Conservation (phyloP, 768 basidiomycete species). For the Boletus rubroflammeus region DNA sequence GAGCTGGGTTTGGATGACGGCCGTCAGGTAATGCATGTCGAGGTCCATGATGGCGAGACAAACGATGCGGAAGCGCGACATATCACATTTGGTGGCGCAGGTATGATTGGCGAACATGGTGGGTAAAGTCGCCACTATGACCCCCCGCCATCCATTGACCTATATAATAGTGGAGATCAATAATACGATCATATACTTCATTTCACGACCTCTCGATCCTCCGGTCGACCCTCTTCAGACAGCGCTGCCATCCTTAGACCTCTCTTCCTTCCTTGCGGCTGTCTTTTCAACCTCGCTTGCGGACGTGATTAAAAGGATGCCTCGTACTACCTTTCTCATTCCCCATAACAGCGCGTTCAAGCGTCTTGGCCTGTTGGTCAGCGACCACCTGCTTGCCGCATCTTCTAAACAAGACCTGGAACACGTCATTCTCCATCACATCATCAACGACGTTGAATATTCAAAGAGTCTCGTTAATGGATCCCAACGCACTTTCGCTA, state of each 20-base stretch:
- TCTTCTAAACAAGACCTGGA: conserved; percentile 78
- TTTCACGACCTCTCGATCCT: conserved; percentile 78
- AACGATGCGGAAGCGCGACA: conserved; percentile 45
- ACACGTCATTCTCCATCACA: conserved; percentile 85
- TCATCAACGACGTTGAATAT: conserved; percentile 74
- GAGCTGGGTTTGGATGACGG: conserved; percentile 67
- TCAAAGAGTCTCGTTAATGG: conserved; percentile 55
- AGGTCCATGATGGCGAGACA: conserved; percentile 52
- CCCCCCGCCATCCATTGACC: conserved; percentile 4
- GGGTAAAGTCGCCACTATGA: conserved; percentile 27
- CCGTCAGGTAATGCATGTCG: conserved; percentile 67
- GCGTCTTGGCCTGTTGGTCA: conserved; percentile 78
- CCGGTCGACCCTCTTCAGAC: conserved; percentile 80
- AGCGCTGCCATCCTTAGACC: conserved; percentile 75
- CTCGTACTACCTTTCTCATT: conserved; percentile 77
- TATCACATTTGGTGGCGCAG: conserved; percentile 81
- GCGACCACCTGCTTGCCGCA: conserved; percentile 77
- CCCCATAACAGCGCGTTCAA: conserved; percentile 90
- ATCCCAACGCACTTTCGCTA: conserved; percentile 69
- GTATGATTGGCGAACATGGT: conserved; percentile 76
- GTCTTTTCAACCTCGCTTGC: conserved; percentile 85
- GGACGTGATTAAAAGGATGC: conserved; percentile 56
- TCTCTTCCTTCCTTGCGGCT: conserved; percentile 88
- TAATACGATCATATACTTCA: conserved; percentile 83
- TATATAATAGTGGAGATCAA: conserved; percentile 58